Conservation (phyloP, 306 rosid genomes). For the Prunus mume region DNA sequence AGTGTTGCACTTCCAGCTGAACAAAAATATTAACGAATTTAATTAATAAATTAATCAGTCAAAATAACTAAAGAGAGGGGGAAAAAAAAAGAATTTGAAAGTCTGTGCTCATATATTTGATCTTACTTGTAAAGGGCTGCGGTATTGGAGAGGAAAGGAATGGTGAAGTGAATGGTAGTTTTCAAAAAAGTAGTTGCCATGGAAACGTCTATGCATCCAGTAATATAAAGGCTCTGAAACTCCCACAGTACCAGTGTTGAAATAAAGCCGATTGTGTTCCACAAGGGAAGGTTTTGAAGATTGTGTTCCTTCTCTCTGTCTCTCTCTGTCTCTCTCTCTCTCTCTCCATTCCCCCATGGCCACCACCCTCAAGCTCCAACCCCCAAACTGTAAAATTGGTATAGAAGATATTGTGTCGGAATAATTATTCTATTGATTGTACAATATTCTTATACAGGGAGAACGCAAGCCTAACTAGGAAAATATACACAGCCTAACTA, state of each 20-base stretch:
- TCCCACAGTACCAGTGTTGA: conserved; percentile 51
- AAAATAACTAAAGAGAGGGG: neutral
- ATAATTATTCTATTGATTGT: too few species aligned
- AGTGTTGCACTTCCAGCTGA: conserved; percentile 79
- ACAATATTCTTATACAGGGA: too few species aligned
- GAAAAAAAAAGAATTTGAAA: neutral
- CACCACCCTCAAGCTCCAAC: too few species aligned
- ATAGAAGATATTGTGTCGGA: too few species aligned
- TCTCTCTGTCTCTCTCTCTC: too few species aligned
- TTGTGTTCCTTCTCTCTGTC: too few species aligned
- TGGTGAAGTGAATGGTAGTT: conserved; percentile 81
- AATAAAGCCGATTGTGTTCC: conserved; percentile 64
- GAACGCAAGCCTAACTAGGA: too few species aligned
- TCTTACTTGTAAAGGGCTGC: conserved; percentile 57
- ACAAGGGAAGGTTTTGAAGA: conserved; percentile 58
- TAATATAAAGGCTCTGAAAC: conserved; percentile 88
- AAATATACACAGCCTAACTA: too few species aligned
- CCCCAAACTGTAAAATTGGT: too few species aligned
- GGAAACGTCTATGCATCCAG: conserved; percentile 61
- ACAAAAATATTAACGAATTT: too few species aligned
- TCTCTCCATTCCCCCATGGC: too few species aligned
- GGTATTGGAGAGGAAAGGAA: conserved; percentile 60
- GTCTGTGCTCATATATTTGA: neutral
- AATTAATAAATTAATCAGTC: neutral
- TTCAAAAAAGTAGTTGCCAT: conserved; percentile 45